Evolutionary conservation across 768 basidiomycete genomes (phyloP), one percentile per base, ranked within the genome.

Genomic region (Mycena filopes): DNA sequence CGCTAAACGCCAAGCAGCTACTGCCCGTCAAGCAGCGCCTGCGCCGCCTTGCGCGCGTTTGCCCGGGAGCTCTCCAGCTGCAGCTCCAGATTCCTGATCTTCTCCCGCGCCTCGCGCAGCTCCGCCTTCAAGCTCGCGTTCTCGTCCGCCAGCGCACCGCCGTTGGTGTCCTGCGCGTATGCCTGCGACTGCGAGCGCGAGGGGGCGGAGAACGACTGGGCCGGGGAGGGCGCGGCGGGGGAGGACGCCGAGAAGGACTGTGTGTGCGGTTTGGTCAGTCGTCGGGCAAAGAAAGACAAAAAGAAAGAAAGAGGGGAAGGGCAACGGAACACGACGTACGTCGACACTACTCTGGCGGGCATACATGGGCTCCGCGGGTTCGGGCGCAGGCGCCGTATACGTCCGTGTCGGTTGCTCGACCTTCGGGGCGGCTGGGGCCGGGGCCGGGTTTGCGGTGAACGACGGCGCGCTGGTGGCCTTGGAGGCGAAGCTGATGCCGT

Each of bases 51-150:
- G 71, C 86, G 82, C 60, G 93, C 91, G 71, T 94, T 95, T 20
- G 89, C 88, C 62, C 85, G 85, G 68, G 93, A 76, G 16, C 83
- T 82, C 79, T 95, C 93, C 21, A 95, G 87, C 78, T 94, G 91
- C 63, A 95, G 74, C 79, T 96, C 94, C 53, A 96, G 77, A 70
- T 90, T 90, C 62, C 95, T 83, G 56, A 96, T 95, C 80, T 91
- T 87, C 77, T 89, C 88, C 41, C 91, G 84, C 36, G 93, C 90
- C 26, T 94, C 94, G 29, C 93, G 85, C 47, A 96, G 83, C 71
- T 94, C 92, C 2, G 76, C 75, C 15, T 76, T 84, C 57, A 96
- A 82, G 3, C 81, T 83, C 1, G 81, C 81, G 68, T 93, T 94
- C 73, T 95, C 92, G 26, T 78, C 77, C 62, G 81, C 82, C 51